Conservation (phyloP, 2,329 filamentous ascomycete species). For the Byssothecium circinans region DNA sequence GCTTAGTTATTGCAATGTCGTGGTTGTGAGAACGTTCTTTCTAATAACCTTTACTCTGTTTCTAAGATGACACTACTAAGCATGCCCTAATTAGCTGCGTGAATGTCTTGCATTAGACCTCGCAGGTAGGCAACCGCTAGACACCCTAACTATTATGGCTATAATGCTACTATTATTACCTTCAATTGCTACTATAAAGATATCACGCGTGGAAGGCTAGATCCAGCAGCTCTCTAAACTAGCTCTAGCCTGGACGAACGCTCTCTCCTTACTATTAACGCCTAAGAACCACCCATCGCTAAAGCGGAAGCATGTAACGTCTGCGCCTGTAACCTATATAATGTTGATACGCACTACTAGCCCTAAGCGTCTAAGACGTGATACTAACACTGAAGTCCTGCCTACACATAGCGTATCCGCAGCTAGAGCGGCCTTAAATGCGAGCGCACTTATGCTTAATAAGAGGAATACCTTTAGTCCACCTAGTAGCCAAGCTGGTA, state of each 20-base stretch:
- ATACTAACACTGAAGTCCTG: too few species aligned
- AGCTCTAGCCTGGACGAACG: slow-evolving; percentile 6
- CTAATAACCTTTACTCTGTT: background rate
- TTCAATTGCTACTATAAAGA: slow-evolving; percentile 17
- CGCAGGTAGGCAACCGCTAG: slow-evolving; percentile 5
- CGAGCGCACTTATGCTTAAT: too few species aligned
- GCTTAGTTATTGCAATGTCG: slow-evolving; percentile 1
- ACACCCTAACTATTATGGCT: slow-evolving; percentile 14
- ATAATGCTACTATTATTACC: slow-evolving; percentile 13
- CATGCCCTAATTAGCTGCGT: slow-evolving; percentile 1
- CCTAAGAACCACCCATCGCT: slow-evolving; percentile 9
- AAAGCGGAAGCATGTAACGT: slow-evolving; percentile 2
- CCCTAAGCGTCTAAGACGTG: too few species aligned
- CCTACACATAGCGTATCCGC: too few species aligned
- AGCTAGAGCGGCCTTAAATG: too few species aligned
- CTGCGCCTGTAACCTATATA: too few species aligned
- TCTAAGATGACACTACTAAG: background rate
- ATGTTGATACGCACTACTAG: too few species aligned
- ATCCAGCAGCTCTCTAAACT: slow-evolving; percentile 14
- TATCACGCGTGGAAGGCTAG: slow-evolving; percentile 16
- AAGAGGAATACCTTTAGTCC: too few species aligned
- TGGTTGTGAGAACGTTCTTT: slow-evolving; percentile 1
- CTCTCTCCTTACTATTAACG: slow-evolving; percentile 15
- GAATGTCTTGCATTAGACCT: slow-evolving; percentile 5
- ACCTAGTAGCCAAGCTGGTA: too few species aligned